Evolutionary conservation across 768 basidiomycete genomes (phyloP).

Genomic region (Mycena kentingensis): DNA sequence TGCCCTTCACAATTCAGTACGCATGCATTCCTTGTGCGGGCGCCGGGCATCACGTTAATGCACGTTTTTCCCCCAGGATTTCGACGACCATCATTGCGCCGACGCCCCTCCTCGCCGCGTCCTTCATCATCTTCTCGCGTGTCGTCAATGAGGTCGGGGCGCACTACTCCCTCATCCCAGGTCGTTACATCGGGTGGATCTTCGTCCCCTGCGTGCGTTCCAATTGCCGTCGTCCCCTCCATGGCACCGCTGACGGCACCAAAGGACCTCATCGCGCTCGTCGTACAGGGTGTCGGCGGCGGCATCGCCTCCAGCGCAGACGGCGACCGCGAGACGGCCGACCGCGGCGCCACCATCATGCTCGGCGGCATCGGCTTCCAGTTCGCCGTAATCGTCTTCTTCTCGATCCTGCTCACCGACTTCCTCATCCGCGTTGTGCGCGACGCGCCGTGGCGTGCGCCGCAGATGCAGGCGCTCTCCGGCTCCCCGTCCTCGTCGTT

Average conservation of each 20-base stretch:
- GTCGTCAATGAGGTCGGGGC: slow-evolving; percentile 47
- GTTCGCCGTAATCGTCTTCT: no score
- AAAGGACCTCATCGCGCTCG: slow-evolving; percentile 7
- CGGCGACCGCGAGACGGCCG: background rate
- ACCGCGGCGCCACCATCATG: slow-evolving; percentile 38
- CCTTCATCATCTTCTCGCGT: slow-evolving; percentile 52
- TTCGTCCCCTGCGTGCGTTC: slow-evolving; percentile 38
- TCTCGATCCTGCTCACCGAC: no score
- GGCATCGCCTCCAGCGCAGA: slow-evolving; percentile 8
- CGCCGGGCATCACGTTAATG: background rate
- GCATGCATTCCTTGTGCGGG: slow-evolving; percentile 17
- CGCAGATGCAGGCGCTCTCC: no score
- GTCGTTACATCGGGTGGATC: slow-evolving; percentile 41
- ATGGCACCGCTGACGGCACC: background rate
- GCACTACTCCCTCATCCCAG: slow-evolving; percentile 49
- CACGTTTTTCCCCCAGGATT: slow-evolving; percentile 30
- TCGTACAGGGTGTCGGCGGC: slow-evolving; percentile 10
- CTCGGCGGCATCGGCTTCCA: slow-evolving; percentile 66
- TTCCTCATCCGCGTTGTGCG: no score
- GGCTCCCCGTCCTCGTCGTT: no score
- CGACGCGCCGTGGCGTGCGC: no score
- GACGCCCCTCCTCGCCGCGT: slow-evolving; percentile 58
- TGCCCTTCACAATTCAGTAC: slow-evolving; percentile 46
- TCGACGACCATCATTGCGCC: slow-evolving; percentile 53
- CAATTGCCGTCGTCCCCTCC: background rate